phyloP scores from a whole-genome alignment of 164 flowering plant genomes.

The Dillenia turbinata region DNA sequence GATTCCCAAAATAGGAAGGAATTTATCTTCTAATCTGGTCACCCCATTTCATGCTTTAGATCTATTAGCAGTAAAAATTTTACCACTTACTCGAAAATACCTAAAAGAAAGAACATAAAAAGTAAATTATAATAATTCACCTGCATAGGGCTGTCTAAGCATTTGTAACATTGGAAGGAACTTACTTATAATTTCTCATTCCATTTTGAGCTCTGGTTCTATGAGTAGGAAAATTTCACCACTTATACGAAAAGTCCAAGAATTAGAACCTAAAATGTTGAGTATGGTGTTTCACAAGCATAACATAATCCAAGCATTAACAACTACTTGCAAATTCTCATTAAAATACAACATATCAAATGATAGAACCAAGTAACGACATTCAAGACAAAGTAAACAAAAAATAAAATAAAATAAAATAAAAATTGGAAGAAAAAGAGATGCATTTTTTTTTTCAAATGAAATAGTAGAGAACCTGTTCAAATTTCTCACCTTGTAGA shows the following conservation, averaged over 20 bases:
- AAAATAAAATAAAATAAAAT: not conserved
- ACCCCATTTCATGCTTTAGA: not conserved
- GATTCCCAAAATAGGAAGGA: too few species aligned
- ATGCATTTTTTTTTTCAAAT: not conserved
- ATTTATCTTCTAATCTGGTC: not conserved
- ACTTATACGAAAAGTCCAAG: too few species aligned
- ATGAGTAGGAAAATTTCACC: too few species aligned
- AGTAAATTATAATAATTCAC: not conserved
- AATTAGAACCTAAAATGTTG: not conserved
- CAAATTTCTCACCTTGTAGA: constrained; percentile 32
- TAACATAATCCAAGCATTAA: constrained; percentile 2
- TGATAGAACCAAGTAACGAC: too few species aligned
- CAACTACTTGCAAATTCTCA: not conserved
- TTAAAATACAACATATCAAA: not conserved
- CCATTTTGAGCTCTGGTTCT: too few species aligned
- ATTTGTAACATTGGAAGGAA: not conserved
- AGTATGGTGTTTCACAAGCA: not conserved
- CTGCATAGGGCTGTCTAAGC: not conserved
- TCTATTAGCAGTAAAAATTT: not conserved
- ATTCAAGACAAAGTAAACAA: not conserved
- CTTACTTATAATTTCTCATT: too few species aligned
- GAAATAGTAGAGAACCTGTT: not conserved
- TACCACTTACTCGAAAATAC: not conserved
- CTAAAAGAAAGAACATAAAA: not conserved
- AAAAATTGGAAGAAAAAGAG: not conserved